Base-by-base conservation (phyloP, 1,284 basidiomycete species). In the Fomitopsis betulina region DNA sequence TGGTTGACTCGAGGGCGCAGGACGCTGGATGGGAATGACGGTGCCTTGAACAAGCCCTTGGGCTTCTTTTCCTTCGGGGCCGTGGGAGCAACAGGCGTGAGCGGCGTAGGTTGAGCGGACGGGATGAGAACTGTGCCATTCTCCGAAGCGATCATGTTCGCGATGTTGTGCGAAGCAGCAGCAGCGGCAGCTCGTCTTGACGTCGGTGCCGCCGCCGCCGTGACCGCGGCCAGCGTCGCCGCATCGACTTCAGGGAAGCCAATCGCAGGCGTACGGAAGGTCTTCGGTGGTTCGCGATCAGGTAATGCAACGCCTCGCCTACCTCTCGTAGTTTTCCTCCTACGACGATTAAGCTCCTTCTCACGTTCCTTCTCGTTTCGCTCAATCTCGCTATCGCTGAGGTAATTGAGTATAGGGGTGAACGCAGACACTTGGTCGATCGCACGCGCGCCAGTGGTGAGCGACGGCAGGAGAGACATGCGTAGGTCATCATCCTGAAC, bases 401-500 rank as follows among this genome's bases (percentile, higher is more conserved):
- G 86, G 68, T 92, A 90, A 70, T 91, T 89, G 67, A 99, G 89
- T 23, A 87, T 82, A 0, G 97, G 97, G 0, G 95, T 98, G 74
- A 87, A 96, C 42, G 80, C 79, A 66, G 79, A 82, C 35, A 93
- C 88, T 68, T 91, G 82, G 65, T 89, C 89, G 71, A 89, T 82
- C 15, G 86, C 75, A 15, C 94, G 85, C 2, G 91, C 81, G 13
- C 82, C 85, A 6, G 86, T 83, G 2, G 82, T 78, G 32, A 98
- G 75, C 7, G 86, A 83, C 0, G 96, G 93, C 15, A 98, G 79
- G 79, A 99, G 94, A 5, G 94, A 87, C 68, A 86, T 82, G 53
- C 94, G 88, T 35, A 99, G 84, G 59, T 99, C 97, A 58, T 98
- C 96, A 70, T 99, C 96, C 63, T 87, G 85, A 7, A 97, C 82